Base-by-base conservation (phyloP, 1,139 yeast species). In the Scheffersomyces quercinus region DNA sequence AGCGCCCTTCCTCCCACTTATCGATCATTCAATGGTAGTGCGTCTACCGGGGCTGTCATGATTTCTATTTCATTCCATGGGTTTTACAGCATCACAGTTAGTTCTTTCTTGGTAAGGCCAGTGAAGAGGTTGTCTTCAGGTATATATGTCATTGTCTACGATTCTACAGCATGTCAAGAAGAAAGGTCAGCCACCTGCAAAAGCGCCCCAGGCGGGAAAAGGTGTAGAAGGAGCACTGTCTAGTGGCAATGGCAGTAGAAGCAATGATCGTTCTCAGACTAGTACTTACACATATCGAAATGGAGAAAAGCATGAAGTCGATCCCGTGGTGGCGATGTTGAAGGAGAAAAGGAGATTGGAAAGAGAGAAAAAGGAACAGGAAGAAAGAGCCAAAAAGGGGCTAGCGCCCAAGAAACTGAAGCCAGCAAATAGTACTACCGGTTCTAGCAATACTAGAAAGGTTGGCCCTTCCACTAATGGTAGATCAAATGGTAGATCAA, bases 271-370 rank as follows among this genome's bases (percentile, higher is more conserved):
- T 28, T 12, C 30, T 11, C 16, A 28, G 13, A 29, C 11, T 33
- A 36, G 30, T 28, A 28, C 15, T n/a, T 16, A 20, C 29, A 26
- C 35, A 13, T 40, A 29, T 26, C 16, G 30, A 29, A 37, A 40
- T 28, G 43, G 43, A 2, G 36, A 28, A 8, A 29, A 37, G 30
- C 28, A 52, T 10, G 38, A 34, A 29, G 59, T 73, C 4, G 84
- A 79, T 55, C 83, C 83, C 0, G 82, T 79, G 5, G 83, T 79
- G 15, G 81, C 79, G 33, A 65, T 83, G 45, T 67, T 85, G 34
- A 85, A 85, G 53, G 90, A 83, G 49, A 80, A 82, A 4, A 68
- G 91, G 56, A 70, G 82, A 48, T 61, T 72, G 35, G 89, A 85
- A 53, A 67, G 60, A 37, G 76, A 76, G 40, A 70, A 73, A 50